A percentile compares a stretch with the other conserved stretches of the same genome.
Conservation (phyloP, 1,284 basidiomycete species). For the Gomphus bonarii region DNA sequence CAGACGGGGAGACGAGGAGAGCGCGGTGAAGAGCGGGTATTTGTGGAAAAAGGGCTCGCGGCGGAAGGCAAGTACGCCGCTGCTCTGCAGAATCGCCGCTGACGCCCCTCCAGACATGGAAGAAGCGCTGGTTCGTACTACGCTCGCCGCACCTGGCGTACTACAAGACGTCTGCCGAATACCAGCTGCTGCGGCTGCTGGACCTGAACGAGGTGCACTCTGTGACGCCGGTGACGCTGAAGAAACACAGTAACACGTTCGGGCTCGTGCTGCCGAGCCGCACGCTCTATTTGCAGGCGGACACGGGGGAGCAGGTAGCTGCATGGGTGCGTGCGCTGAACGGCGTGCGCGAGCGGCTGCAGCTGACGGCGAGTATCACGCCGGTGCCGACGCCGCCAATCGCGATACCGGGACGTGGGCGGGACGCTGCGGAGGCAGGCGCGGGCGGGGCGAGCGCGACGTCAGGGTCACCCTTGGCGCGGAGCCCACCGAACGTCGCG, state of each 20-base stretch:
- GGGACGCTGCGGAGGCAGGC: background rate
- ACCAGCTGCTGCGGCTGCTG: conserved; percentile 83
- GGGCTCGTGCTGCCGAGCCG: conserved; percentile 86
- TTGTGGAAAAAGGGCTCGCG: conserved; percentile 94
- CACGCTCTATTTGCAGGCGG: conserved; percentile 90
- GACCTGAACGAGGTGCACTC: conserved; percentile 87
- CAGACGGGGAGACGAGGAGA: conserved; percentile 43
- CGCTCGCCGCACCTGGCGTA: conserved; percentile 88
- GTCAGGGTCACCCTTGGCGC: conserved; percentile 21
- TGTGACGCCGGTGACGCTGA: conserved; percentile 80
- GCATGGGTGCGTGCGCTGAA: conserved; percentile 84
- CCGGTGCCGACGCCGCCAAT: conserved; percentile 35
- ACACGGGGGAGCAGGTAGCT: conserved; percentile 59
- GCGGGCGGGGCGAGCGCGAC: conserved; percentile 19
- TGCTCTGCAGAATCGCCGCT: conserved; percentile 5
- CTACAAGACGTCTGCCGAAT: conserved; percentile 94
- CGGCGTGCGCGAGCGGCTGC: conserved; percentile 57
- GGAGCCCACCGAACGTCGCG: conserved; percentile 11
- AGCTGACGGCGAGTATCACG: conserved; percentile 47
- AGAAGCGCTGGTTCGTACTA: conserved; percentile 97
- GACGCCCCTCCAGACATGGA: conserved; percentile 71
- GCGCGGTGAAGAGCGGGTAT: conserved; percentile 83
- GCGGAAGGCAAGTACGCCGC: conserved; percentile 62
- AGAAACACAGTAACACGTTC: conserved; percentile 85
- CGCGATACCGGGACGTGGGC: conserved; percentile 35